Evolutionary conservation across 164 flowering plant genomes (phyloP).

Genomic region (Piper longum): DNA sequence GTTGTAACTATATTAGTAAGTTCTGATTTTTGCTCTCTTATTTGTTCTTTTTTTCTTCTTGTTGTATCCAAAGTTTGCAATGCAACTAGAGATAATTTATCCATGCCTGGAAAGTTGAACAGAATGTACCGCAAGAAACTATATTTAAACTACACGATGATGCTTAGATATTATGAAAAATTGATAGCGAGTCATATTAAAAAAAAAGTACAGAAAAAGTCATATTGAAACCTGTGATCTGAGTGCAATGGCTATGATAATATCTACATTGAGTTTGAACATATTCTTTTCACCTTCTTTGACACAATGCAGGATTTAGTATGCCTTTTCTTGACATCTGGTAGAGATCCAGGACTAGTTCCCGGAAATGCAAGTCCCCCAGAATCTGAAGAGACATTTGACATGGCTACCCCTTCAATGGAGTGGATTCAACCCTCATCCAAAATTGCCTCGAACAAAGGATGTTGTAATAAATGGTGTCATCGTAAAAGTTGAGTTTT

Average conservation of each 20-base stretch:
- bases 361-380: conserved; percentile 64
- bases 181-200: no score
- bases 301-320: conserved; percentile 49
- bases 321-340: conserved; percentile 67
- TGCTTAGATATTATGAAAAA: no score
- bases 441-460: conserved; percentile 55
- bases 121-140: no score
- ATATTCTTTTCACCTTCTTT: background rate
- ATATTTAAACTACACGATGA: no score
- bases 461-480: conserved; percentile 64
- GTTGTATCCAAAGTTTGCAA: background rate
- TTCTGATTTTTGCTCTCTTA: background rate
- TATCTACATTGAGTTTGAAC: background rate
- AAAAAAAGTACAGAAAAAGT: no score
- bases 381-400: conserved; percentile 47
- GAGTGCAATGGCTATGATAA: no score
- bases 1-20: conserved; percentile 53
- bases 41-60: background rate
- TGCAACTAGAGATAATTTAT: no score
- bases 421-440: conserved; percentile 64
- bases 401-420: conserved; percentile 49
- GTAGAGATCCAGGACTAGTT: conserved; percentile 90
- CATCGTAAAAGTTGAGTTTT: conserved; percentile 60
- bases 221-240: no score
- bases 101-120: no score